Evolutionary conservation across 2,329 filamentous ascomycete species (phyloP).

Genomic region (Pseudogymnoascus sp.): DNA sequence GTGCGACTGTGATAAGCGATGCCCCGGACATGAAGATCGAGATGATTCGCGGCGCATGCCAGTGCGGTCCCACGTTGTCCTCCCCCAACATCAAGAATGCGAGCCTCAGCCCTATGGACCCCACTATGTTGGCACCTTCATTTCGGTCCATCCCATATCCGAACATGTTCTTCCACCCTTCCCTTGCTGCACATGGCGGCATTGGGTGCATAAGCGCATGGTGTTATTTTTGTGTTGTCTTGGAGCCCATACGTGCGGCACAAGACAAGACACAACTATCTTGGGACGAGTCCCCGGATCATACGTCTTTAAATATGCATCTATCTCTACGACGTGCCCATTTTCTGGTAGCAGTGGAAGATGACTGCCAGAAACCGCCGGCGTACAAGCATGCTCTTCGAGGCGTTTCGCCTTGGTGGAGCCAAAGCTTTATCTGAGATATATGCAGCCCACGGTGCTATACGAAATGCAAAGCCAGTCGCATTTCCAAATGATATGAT

Average conservation of each 20-base stretch:
- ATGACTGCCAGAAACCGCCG: not conserved
- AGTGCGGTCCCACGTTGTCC: not conserved
- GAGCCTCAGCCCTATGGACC: not conserved
- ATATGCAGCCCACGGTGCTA: slow-evolving; percentile 8
- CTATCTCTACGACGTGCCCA: not conserved
- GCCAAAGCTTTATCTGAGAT: not conserved
- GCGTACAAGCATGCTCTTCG: not conserved
- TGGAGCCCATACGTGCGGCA: not conserved
- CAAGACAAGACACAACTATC: not conserved
- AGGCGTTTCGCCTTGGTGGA: not conserved
- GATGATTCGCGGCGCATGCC: not conserved
- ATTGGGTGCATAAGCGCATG: not conserved
- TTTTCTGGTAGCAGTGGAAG: not conserved
- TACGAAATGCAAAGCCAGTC: slow-evolving; percentile 8
- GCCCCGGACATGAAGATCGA: not conserved
- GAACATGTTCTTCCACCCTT: not conserved
- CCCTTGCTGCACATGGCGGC: not conserved
- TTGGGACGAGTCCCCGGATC: not conserved
- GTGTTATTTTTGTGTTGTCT: not conserved
- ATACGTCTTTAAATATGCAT: not conserved
- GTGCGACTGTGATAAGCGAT: not conserved
- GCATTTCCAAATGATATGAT: slow-evolving; percentile 25
- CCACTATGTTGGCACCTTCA: not conserved
- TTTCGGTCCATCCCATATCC: not conserved
- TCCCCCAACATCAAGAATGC: not conserved